A percentile compares a stretch with the other conserved stretches of the same genome.
These are phyloP conservation scores for Triticum dicoccoides DNA, from an alignment of 176 grass and related monocot genomes.

Conservation along the genomic window DNA sequence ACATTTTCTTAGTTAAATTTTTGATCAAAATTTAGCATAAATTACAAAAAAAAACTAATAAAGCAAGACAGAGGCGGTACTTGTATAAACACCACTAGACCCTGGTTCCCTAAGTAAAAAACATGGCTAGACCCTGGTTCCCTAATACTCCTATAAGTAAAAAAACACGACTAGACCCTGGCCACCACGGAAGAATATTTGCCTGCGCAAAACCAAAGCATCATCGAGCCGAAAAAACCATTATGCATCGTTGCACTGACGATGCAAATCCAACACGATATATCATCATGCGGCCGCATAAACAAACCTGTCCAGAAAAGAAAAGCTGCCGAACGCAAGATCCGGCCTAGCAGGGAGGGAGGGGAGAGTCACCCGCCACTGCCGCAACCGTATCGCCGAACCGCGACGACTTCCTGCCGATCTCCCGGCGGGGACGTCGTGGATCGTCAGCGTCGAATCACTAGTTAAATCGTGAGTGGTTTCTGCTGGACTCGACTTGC, in stretches of 20 bases:
- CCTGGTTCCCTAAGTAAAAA: no score
- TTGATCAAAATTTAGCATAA: no score
- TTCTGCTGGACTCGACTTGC: conserved; percentile 8
- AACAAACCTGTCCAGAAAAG: neutral
- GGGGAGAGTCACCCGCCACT: conserved; percentile 15
- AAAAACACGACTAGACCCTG: no score
- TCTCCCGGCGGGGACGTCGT: neutral
- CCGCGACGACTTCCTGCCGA: neutral
- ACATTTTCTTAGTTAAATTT: no score
- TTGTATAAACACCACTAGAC: no score
- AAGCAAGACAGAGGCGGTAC: no score
- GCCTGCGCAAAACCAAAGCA: no score
- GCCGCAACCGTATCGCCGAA: neutral
- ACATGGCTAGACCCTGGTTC: no score
- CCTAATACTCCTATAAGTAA: no score
- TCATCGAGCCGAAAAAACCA: neutral
- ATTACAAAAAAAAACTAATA: no score
- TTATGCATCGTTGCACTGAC: neutral
- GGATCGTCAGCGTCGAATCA: conserved; percentile 19
- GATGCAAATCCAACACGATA: neutral
- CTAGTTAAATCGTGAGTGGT: neutral
- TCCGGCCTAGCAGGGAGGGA: conserved; percentile 1
- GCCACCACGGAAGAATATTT: no score
- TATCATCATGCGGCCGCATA: neutral
- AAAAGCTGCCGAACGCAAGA: conserved; percentile 16